Percentiles rank a stretch among this genome's conserved stretches.
Conservation (phyloP, 2,329 filamentous ascomycete species). For the Pseudodiploospora longispora region DNA sequence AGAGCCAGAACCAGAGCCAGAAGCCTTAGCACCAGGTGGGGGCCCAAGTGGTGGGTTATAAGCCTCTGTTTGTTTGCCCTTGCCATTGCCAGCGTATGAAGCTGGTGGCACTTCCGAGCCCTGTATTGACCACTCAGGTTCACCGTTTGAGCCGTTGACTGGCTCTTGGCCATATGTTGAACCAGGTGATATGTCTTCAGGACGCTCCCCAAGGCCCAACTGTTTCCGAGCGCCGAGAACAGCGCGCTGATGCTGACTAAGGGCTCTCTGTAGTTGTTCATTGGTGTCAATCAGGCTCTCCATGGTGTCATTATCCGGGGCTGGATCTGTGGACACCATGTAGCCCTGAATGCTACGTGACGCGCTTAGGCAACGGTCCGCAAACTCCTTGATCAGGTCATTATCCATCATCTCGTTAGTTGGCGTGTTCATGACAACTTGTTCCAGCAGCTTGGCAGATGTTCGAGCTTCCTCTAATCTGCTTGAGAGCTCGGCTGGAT, state of each 20-base stretch:
- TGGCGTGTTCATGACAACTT: conserved; percentile 82
- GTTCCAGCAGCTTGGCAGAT: conserved; percentile 83
- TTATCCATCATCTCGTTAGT: conserved; percentile 67
- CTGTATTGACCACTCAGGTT: conserved; percentile 9
- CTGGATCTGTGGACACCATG: conserved; percentile 69
- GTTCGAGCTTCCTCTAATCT: conserved; percentile 86
- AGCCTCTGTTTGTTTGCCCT: conserved; percentile 26
- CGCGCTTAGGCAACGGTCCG: conserved; percentile 74
- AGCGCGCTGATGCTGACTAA: conserved; percentile 78
- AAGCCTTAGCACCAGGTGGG: conserved; percentile 13
- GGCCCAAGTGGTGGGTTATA: conserved; percentile 18
- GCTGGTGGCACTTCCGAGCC: background rate
- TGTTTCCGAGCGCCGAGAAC: conserved; percentile 56
- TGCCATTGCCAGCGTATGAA: conserved; percentile 16
- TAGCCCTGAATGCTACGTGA: conserved; percentile 77
- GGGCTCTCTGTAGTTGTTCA: conserved; percentile 75
- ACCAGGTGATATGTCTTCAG: conserved; percentile 19
- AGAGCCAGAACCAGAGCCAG: conserved; percentile 17
- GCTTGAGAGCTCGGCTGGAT: conserved; percentile 67
- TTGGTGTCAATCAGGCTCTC: conserved; percentile 90
- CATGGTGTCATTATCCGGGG: conserved; percentile 89
- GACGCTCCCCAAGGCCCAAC: conserved; percentile 30
- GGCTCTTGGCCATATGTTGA: conserved; percentile 4
- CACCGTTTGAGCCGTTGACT: conserved; percentile 23
- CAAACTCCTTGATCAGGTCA: conserved; percentile 90